Percentiles rank a stretch among this genome's conserved stretches.
These are phyloP conservation scores for Globisporangium irregulare DNA, from an alignment of 352 stramenopile species.

Conservation along the genomic window DNA sequence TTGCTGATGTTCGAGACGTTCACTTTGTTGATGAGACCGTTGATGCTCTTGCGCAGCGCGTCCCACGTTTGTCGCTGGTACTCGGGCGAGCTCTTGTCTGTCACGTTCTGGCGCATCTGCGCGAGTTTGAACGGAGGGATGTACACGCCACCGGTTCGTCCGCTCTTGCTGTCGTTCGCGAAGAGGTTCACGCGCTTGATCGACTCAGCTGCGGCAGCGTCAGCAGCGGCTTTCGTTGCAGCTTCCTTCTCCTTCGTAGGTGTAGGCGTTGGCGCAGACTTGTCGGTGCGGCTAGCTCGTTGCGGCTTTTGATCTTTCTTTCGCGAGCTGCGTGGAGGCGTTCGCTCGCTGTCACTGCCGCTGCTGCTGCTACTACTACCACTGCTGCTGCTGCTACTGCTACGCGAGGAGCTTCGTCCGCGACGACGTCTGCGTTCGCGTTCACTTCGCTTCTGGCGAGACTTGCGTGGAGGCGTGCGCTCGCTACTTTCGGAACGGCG, in stretches of 20 bases:
- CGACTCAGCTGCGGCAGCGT: slow-evolving; percentile 2
- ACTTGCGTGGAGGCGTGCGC: slow-evolving; percentile 10
- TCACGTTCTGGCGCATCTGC: slow-evolving; percentile 55
- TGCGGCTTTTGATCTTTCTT: slow-evolving; percentile 13
- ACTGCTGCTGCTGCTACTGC: not conserved
- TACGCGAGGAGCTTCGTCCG: slow-evolving; percentile 7
- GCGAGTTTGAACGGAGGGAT: slow-evolving; percentile 92
- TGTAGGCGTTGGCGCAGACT: not conserved
- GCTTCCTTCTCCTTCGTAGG: not conserved
- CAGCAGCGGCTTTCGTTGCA: not conserved
- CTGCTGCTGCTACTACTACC: slow-evolving; percentile 8
- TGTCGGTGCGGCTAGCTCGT: not conserved
- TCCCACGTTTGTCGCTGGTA: slow-evolving; percentile 95
- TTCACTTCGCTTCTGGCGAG: slow-evolving; percentile 8
- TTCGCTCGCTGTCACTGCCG: slow-evolving; percentile 15
- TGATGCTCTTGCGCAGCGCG: slow-evolving; percentile 95
- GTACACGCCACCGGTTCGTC: slow-evolving; percentile 89
- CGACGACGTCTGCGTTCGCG: slow-evolving; percentile 9
- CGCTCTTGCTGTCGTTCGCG: slow-evolving; percentile 34
- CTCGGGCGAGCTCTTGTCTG: slow-evolving; percentile 62
- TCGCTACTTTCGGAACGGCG: slow-evolving; percentile 13
- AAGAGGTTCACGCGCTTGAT: slow-evolving; percentile 34
- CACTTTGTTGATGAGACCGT: slow-evolving; percentile 98
- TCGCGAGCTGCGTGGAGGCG: slow-evolving; percentile 20
- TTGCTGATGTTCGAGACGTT: slow-evolving; percentile 94